Conservation (phyloP, 2,329 filamentous ascomycete species). For the Hymenoscyphus fraxineus region DNA sequence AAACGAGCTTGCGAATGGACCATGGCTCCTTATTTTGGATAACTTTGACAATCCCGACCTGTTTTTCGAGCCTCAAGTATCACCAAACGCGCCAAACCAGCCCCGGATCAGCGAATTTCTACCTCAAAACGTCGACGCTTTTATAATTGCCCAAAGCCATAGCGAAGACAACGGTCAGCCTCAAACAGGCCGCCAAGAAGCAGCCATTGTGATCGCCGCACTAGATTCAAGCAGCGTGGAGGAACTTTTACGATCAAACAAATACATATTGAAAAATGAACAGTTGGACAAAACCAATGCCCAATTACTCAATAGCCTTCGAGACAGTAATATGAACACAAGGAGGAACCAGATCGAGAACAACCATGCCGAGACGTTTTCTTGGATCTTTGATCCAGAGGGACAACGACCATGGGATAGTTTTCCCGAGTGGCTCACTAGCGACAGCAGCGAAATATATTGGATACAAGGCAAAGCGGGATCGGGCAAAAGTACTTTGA, state of each 20-base stretch:
- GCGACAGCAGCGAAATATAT: constrained; percentile 7
- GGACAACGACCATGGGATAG: not conserved
- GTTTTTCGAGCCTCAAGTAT: constrained; percentile 1
- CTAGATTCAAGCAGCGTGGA: not conserved
- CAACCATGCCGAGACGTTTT: not conserved
- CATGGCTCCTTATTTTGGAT: constrained; percentile 23
- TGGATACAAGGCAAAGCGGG: constrained; percentile 26
- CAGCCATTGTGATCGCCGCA: not conserved
- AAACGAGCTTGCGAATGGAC: constrained; percentile 11
- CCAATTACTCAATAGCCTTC: not conserved
- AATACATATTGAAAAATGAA: not conserved
- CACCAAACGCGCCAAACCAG: not conserved
- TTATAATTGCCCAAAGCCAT: not conserved
- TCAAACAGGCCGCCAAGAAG: not conserved
- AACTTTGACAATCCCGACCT: constrained; percentile 19
- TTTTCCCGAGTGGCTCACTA: constrained; percentile 7
- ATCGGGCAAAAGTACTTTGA: constrained; percentile 21
- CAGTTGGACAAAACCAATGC: not conserved
- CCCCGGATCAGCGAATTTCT: not conserved
- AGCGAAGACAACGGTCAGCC: not conserved
- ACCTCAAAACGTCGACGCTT: not conserved
- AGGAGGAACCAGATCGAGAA: not conserved
- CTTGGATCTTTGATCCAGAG: not conserved
- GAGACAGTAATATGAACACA: not conserved
- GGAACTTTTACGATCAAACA: not conserved